Percentiles rank a stretch among this genome's conserved stretches.
phyloP scores from a whole-genome alignment of 2,329 filamentous ascomycete genomes.

The Aureobasidium sp. region DNA sequence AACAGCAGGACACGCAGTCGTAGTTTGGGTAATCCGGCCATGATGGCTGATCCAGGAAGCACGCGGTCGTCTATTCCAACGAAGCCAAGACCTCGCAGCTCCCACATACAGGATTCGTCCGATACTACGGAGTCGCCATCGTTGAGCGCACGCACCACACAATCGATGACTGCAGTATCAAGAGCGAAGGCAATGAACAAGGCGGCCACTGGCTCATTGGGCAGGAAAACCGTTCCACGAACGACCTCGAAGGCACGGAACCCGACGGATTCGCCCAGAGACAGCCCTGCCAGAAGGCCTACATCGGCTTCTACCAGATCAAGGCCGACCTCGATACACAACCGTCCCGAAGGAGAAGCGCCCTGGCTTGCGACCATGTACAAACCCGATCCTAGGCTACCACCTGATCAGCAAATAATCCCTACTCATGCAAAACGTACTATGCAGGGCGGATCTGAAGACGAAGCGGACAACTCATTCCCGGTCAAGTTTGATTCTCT shows the following conservation, averaged over 20 bases:
- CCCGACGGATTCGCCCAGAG: conserved; percentile 28
- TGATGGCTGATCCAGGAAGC: neutral
- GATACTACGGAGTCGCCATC: neutral
- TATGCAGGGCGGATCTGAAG: conserved; percentile 93
- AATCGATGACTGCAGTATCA: neutral
- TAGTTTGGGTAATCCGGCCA: conserved; percentile 46
- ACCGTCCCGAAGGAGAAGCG: conserved; percentile 83
- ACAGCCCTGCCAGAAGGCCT: conserved; percentile 16
- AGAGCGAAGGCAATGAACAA: conserved; percentile 12
- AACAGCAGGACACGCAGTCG: conserved; percentile 65
- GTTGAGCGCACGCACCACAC: neutral
- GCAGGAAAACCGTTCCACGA: conserved; percentile 9
- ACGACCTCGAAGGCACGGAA: conserved; percentile 18
- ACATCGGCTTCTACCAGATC: conserved; percentile 29
- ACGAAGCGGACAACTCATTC: conserved; percentile 75
- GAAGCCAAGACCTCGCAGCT: conserved; percentile 6
- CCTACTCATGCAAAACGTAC: conserved; percentile 87
- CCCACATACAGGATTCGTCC: conserved; percentile 4
- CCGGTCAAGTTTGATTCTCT: conserved; percentile 87
- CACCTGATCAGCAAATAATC: conserved; percentile 89
- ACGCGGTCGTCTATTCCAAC: neutral
- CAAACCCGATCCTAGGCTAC: conserved; percentile 87
- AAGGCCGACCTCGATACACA: conserved; percentile 32
- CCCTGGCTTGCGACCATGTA: conserved; percentile 95
- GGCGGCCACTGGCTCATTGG: neutral